Evolutionary conservation across 805 yeast genomes (phyloP).

Genomic region (Candida caryicola): DNA sequence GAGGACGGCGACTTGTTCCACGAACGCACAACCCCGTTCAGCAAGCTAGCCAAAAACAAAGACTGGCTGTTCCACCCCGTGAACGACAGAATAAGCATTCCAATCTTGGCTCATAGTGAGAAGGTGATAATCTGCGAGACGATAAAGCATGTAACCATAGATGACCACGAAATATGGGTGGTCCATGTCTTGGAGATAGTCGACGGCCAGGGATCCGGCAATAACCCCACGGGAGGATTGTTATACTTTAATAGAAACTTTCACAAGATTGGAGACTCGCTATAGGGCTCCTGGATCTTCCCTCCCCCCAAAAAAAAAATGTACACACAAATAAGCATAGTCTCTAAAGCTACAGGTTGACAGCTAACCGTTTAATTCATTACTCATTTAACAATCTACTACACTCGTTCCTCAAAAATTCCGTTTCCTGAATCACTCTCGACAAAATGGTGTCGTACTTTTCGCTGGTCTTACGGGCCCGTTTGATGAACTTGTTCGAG

Average conservation of each 20-base stretch:
- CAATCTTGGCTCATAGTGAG: slow-evolving; percentile 57
- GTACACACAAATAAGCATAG: too few species aligned
- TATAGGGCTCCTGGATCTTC: slow-evolving; percentile 21
- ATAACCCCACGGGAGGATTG: slow-evolving; percentile 53
- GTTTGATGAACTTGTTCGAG: slow-evolving; percentile 19
- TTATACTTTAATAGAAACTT: slow-evolving; percentile 63
- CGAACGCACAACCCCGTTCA: slow-evolving; percentile 57
- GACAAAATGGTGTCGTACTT: slow-evolving; percentile 36
- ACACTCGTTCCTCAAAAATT: slow-evolving; percentile 9
- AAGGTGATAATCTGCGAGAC: slow-evolving; percentile 61
- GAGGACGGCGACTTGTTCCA: slow-evolving; percentile 38
- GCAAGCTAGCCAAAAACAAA: slow-evolving; percentile 21
- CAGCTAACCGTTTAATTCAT: not conserved
- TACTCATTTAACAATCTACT: slow-evolving; percentile 7
- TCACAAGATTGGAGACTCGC: slow-evolving; percentile 40
- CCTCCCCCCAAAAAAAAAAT: too few species aligned
- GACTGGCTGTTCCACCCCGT: slow-evolving; percentile 32
- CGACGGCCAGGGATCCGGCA: slow-evolving; percentile 15
- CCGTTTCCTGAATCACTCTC: slow-evolving; percentile 18
- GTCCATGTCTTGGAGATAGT: slow-evolving; percentile 66
- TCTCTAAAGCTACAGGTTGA: too few species aligned
- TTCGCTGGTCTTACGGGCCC: slow-evolving; percentile 27
- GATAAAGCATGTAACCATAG: slow-evolving; percentile 52
- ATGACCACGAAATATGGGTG: slow-evolving; percentile 90
- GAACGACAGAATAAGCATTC: slow-evolving; percentile 37